phyloP scores from a whole-genome alignment of 768 basidiomycete genomes.

The Daedaleopsis sinensis region DNA sequence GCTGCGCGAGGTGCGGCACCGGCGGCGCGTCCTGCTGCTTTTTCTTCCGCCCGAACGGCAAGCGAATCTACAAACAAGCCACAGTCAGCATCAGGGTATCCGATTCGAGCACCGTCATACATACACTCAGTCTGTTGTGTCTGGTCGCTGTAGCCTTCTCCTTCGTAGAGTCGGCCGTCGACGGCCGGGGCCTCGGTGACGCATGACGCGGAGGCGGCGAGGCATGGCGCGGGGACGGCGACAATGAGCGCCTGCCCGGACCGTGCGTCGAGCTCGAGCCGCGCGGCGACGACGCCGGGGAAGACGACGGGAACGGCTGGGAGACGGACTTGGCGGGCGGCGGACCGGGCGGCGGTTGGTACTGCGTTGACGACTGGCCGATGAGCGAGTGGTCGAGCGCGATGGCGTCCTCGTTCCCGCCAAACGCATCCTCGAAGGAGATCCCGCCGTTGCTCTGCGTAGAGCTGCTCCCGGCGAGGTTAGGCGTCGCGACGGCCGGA shows the following conservation, averaged over 20 bases:
- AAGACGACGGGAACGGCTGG: slow-evolving; percentile 41
- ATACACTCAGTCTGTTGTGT: slow-evolving; percentile 78
- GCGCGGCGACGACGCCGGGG: slow-evolving; percentile 45
- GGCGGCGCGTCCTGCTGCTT: slow-evolving; percentile 57
- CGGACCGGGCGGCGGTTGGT: slow-evolving; percentile 33
- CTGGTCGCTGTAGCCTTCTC: slow-evolving; percentile 54
- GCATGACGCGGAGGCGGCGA: slow-evolving; percentile 58
- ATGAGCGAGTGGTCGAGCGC: slow-evolving; percentile 44
- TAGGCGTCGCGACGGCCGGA: background rate
- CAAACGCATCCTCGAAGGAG: slow-evolving; percentile 62
- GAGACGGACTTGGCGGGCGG: slow-evolving; percentile 25
- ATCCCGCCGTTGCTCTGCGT: slow-evolving; percentile 27
- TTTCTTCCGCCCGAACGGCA: slow-evolving; percentile 81
- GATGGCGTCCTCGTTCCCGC: slow-evolving; percentile 46
- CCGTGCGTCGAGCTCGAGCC: slow-evolving; percentile 28
- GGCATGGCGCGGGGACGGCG: slow-evolving; percentile 34
- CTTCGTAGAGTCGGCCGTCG: slow-evolving; percentile 60
- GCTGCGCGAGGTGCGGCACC: slow-evolving; percentile 35
- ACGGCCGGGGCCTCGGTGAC: slow-evolving; percentile 61
- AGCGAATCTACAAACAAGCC: slow-evolving; percentile 56
- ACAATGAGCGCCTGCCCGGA: slow-evolving; percentile 21
- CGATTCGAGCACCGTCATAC: slow-evolving; percentile 31
- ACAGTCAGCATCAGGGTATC: background rate
- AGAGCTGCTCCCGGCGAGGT: slow-evolving; percentile 12
- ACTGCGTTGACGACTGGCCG: slow-evolving; percentile 30